These are phyloP conservation scores for Solanum ahanhuiri DNA, from an alignment of 257 asterid species.

Conservation along the genomic window DNA sequence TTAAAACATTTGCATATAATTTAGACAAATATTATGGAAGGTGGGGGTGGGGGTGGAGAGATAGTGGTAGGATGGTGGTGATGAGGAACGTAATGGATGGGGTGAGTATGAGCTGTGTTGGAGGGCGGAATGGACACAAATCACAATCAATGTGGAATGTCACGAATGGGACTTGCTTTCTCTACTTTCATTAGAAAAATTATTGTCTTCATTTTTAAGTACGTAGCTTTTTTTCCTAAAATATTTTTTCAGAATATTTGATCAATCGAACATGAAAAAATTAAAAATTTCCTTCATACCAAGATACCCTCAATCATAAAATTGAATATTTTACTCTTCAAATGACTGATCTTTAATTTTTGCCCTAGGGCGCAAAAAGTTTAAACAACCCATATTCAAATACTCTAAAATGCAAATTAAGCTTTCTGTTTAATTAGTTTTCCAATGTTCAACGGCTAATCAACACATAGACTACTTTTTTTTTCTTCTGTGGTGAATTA, in stretches of 20 bases:
- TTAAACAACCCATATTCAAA: background rate
- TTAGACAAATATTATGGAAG: too few relatives aligned
- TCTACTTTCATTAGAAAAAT: background rate
- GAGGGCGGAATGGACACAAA: background rate
- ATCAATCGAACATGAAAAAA: too few relatives aligned
- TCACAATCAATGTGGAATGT: background rate
- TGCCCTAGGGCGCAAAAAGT: background rate
- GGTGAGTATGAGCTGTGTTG: background rate
- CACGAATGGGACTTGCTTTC: background rate
- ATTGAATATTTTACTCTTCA: background rate
- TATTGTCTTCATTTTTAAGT: too few relatives aligned
- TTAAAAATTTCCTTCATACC: too few relatives aligned
- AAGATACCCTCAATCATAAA: background rate
- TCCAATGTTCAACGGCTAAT: background rate
- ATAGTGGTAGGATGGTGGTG: too few relatives aligned
- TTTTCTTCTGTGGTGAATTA: background rate
- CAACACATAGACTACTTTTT: background rate
- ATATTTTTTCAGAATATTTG: too few relatives aligned
- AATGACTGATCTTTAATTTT: too few relatives aligned
- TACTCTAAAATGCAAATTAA: background rate
- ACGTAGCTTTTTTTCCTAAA: too few relatives aligned
- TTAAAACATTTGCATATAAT: too few relatives aligned
- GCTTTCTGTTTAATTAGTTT: too few relatives aligned
- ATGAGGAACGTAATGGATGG: background rate
- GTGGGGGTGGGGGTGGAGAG: too few relatives aligned